Evolutionary conservation across 2,329 filamentous ascomycete genomes (phyloP), one percentile per base, ranked within the genome.

Genomic region (Laburnicola sp.): DNA sequence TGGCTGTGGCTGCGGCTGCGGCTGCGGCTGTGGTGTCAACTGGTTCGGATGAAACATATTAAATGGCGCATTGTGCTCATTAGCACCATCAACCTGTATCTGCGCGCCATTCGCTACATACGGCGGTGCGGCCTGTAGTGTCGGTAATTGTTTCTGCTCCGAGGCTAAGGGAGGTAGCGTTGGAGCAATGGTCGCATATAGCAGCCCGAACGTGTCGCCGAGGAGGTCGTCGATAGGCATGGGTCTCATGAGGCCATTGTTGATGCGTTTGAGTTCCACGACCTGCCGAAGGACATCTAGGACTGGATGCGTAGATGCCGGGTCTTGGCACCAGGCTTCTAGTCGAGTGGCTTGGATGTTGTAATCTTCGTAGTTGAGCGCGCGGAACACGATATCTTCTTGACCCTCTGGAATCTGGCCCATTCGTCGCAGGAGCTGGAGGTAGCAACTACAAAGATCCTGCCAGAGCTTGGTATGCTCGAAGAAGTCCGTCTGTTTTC

Each of bases 201-300:
- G 78, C 42, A 85, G 81, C 1, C 89, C 88, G 71, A 96, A 99
- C 42, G 89, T 86, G 72, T 99, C 94, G 22, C 87, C 88, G 58
- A 97, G 88, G n/a, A 97, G 81, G 65, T 99, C 94, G 64, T 99
- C 94, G 38, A 97, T 93, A 7, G 86, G 80, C 0, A 85, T 83
- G 0, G 87, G 83, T 72, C 96, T 97, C 82, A 95, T 94, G 6
- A 96, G 80, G 40, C 87, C 88, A 35, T 87, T 86, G 67, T 99
- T 99, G 38, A 97, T 82, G 69, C 85, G 87, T 66, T 89, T 89
- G 30, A 89, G 74, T 60, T 90, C 87, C 25, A 86, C 77, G 1
- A 83, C 81, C 56, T 89, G 86, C 36, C 83, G 79, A 8, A 90
- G 76, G 5, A 86, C 76, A 48, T 88, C 86, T 2, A 88, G 73